Evolutionary conservation across 805 yeast species (phyloP), one percentile per base, ranked within the genome.

Genomic region (Pichia heedii): DNA sequence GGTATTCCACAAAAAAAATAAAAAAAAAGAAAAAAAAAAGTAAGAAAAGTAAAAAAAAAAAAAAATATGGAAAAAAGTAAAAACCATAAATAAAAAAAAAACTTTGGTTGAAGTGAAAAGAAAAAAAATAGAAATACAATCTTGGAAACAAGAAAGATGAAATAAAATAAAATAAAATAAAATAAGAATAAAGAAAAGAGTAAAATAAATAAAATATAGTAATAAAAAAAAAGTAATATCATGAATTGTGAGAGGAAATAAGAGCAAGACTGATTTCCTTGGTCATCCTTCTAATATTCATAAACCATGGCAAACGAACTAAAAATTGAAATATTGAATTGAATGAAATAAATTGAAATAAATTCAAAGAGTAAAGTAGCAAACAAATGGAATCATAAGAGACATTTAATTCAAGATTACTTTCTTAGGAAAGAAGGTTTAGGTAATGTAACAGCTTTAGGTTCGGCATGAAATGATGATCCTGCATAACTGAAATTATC

Each of bases 401-500:
- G n/a, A n/a, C n/a, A n/a, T n/a, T n/a, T n/a, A n/a, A n/a, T n/a
- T n/a, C n/a, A n/a, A n/a, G 13, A 24, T 27, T 30, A 39, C n/a
- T 41, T 19, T 33, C 24, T 36, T 43, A 61, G 41, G 51, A 74
- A 74, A 7, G 77, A 67, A 10, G 80, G 80, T 50, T 73, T 74
- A 16, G 80, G 80, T 47, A 74, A 67, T 15, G 74, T 70, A 45
- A 73, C 60, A 4, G 79, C 78, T 29, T 74, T 73, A 1, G 80
- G 80, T 21, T 77, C 73, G 27, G 75, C 69, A 54, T 71, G 76
- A 54, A 74, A 74, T 32, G 79, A 71, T 32, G 78, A 70, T 26
- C 80, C 80, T 42, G 80, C 80, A 56, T 73, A 74, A 41, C 67
- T 56, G 20, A 52, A 51, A 24, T 49, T 37, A 18, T 51, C 45